Conservation (phyloP, 345 rosid genomes). For the Fremontodendron californicum region DNA sequence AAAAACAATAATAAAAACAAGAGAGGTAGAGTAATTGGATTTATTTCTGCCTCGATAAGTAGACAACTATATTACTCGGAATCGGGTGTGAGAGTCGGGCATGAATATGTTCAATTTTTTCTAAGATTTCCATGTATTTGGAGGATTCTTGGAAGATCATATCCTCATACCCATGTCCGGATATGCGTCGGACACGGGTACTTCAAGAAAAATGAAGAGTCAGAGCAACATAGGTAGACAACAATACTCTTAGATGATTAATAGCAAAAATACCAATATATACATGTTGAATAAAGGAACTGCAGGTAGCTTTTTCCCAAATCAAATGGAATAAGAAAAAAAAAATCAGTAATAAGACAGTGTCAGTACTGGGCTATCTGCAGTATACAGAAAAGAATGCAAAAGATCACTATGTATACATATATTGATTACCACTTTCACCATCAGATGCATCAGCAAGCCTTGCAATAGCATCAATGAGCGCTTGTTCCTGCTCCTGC, state of each 20-base stretch:
- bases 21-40: background rate
- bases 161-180: too few relatives aligned
- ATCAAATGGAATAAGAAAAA: background rate
- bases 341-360: background rate
- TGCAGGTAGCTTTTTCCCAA: background rate
- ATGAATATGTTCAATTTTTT: too few relatives aligned
- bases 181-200: too few relatives aligned
- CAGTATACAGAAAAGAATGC: background rate
- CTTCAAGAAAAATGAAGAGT: too few relatives aligned
- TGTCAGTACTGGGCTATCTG: background rate
- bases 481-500: conserved; percentile 97
- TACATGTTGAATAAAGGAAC: background rate
- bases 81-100: too few relatives aligned
- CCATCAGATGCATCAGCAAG: conserved; percentile 91
- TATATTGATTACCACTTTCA: conserved; percentile 80
- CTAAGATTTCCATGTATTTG: too few relatives aligned
- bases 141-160: too few relatives aligned
- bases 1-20: background rate
- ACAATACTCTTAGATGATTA: background rate
- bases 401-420: conserved; percentile 12
- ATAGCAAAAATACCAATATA: background rate
- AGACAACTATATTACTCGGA: too few relatives aligned
- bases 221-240: background rate
- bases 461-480: conserved; percentile 78
- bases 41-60: background rate